Percentiles rank a stretch among this genome's conserved stretches.
These are phyloP conservation scores for Butyriboletus appendiculatus DNA, from an alignment of 1,284 basidiomycete genomes.

Conservation along the genomic window DNA sequence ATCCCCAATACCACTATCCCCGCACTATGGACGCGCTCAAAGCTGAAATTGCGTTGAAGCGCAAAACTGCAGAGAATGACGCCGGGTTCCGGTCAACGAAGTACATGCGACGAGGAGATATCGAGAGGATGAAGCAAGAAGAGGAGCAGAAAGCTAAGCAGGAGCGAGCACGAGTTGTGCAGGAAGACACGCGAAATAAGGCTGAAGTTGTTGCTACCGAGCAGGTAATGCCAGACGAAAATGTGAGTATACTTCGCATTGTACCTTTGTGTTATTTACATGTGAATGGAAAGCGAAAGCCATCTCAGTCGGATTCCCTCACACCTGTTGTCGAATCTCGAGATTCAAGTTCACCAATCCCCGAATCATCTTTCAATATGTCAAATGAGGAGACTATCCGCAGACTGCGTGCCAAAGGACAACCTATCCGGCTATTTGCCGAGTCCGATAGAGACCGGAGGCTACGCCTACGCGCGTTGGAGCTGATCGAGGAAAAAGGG, in stretches of 20 bases:
- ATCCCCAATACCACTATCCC: not conserved
- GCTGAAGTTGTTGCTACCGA: constrained; percentile 15
- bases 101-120: constrained; percentile 86
- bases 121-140: constrained; percentile 72
- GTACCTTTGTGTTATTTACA: constrained; percentile 35
- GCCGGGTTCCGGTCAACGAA: constrained; percentile 58
- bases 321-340: constrained; percentile 39
- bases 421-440: constrained; percentile 94
- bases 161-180: constrained; percentile 42
- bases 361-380: constrained; percentile 79
- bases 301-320: constrained; percentile 42
- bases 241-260: constrained; percentile 45
- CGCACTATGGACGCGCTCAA: constrained; percentile 79
- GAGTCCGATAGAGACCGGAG: constrained; percentile 94
- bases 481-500: constrained; percentile 90
- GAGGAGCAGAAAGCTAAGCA: constrained; percentile 55
- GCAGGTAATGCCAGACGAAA: constrained; percentile 21
- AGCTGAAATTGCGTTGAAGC: constrained; percentile 86
- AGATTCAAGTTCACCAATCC: constrained; percentile 50
- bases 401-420: constrained; percentile 86
- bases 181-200: constrained; percentile 36
- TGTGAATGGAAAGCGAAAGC: constrained; percentile 50
- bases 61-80: constrained; percentile 65
- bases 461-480: constrained; percentile 87
- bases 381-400: constrained; percentile 92